Percentiles rank a stretch among this genome's conserved stretches.
Conservation (phyloP, 495 filamentous ascomycete species). For the Podospora conica region DNA sequence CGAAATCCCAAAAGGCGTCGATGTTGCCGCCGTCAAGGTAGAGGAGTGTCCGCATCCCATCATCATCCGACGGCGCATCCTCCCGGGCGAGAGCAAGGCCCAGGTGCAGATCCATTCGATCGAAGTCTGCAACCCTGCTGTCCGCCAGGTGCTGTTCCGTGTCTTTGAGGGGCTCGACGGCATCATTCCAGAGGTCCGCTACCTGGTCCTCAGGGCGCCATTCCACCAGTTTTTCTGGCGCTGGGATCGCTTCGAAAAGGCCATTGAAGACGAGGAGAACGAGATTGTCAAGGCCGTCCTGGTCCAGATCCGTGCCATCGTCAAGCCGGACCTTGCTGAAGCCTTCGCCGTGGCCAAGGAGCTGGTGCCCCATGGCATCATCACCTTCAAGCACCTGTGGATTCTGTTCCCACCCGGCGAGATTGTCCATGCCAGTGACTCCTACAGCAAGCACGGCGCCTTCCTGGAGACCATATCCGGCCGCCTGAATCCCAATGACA, state of each 20-base stretch:
- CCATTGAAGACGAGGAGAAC: constrained; percentile 14
- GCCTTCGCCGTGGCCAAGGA: constrained; percentile 20
- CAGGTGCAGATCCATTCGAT: constrained; percentile 16
- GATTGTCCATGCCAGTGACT: constrained; percentile 19
- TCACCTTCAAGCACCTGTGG: constrained; percentile 27
- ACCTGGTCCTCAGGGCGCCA: constrained; percentile 20
- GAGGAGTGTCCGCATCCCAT: constrained; percentile 13
- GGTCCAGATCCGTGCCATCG: constrained; percentile 16
- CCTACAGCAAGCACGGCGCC: constrained; percentile 47
- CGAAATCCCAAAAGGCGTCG: constrained; percentile 18
- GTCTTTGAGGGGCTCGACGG: constrained; percentile 54
- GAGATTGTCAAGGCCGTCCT: constrained; percentile 16
- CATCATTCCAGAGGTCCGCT: constrained; percentile 49
- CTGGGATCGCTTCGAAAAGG: constrained; percentile 18
- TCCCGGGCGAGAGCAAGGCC: constrained; percentile 7
- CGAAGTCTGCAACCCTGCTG: constrained; percentile 42
- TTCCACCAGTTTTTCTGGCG: constrained; percentile 24
- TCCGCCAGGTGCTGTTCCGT: constrained; percentile 55
- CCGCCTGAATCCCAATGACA: not conserved
- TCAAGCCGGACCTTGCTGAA: constrained; percentile 19
- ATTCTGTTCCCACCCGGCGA: constrained; percentile 28
- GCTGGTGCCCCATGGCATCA: constrained; percentile 16
- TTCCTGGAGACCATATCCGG: constrained; percentile 22
- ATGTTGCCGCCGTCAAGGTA: constrained; percentile 5
- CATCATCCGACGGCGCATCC: constrained; percentile 16